Conservation (phyloP, 805 yeast species). For the Blastobotrys muscicola region DNA sequence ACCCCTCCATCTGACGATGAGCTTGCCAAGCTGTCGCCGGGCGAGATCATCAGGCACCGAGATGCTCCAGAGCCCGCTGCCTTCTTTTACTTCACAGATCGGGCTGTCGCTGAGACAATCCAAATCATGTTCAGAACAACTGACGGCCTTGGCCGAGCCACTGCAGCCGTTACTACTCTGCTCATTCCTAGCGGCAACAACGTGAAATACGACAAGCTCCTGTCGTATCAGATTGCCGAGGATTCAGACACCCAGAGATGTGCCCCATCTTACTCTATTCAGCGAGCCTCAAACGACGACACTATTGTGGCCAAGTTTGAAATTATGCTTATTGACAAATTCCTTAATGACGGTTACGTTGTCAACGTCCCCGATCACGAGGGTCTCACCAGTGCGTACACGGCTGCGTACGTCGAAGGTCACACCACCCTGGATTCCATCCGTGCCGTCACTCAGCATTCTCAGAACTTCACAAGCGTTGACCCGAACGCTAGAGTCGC, state of each 20-base stretch:
- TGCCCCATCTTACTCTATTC: slow-evolving; percentile 19
- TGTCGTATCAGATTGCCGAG: slow-evolving; percentile 20
- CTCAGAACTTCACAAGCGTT: slow-evolving; percentile 28
- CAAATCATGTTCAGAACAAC: slow-evolving; percentile 21
- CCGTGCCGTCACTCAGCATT: slow-evolving; percentile 15
- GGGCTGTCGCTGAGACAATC: neutral
- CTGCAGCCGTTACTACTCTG: slow-evolving; percentile 22
- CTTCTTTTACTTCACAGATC: neutral
- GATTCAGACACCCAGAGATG: slow-evolving; percentile 18
- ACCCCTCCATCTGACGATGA: slow-evolving; percentile 4
- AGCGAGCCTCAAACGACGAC: slow-evolving; percentile 7
- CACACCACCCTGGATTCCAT: slow-evolving; percentile 20
- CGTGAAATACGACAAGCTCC: slow-evolving; percentile 9
- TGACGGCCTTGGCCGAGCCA: slow-evolving; percentile 20
- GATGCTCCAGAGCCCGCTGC: slow-evolving; percentile 2
- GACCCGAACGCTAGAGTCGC: slow-evolving; percentile 12
- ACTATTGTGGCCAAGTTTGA: slow-evolving; percentile 7
- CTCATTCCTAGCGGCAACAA: slow-evolving; percentile 9
- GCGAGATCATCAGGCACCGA: slow-evolving; percentile 2
- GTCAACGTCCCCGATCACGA: slow-evolving; percentile 23
- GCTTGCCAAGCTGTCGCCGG: neutral
- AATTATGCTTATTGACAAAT: slow-evolving; percentile 7
- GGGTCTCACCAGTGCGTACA: slow-evolving; percentile 22
- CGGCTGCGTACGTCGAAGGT: slow-evolving; percentile 22
- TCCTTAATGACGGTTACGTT: slow-evolving; percentile 14